Base-by-base conservation (phyloP, 805 yeast species). In the Pichia cephalocereana region DNA sequence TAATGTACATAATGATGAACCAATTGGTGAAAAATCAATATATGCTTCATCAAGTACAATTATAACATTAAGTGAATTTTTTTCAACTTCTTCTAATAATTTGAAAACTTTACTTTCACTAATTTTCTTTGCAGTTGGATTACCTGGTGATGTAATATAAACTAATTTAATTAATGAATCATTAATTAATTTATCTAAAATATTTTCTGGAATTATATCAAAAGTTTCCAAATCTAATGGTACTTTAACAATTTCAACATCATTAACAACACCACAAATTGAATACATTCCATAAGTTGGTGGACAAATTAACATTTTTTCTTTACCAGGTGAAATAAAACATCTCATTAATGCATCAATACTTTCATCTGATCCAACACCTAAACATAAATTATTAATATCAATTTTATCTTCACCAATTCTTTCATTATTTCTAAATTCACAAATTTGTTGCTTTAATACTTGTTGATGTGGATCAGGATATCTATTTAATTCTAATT, bases 281-380 rank as follows among this genome's bases (percentile, higher is more conserved):
- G 85, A 69, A 71, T 93, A 93, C 99, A 93, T 93, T 8, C 98
- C 97, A 61, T 93, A 93, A 0, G 99, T 93, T 40, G 99, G 98
- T 3, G 98, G 96, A 64, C 96, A 82, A 2, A 80, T 79, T 56
- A 93, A 68, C 60, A 93, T 67, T 63, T 88, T 91, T 51, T 90
- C 96, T 53, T 71, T 73, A 2, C 85, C 86, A 3, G 99, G 99
- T 6, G 66, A 70, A 60, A 96, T 86, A 46, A 84, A 76, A 47
- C 95, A 86, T 57, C 99, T 72, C 52, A 93, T 82, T 47, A 91
- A 67, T 39, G 93, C 76, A 63, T 93, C 99, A 51, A 93, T 89
- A 58, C 93, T 80, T 66, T 93, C 99, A 65, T 93, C 99, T 1
- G 97, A 90, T 1, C 99, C 99, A 12, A 93, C 99, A 41, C 99